Evolutionary conservation across 352 stramenopile genomes (phyloP).

Genomic region (Globisporangium splendens): DNA sequence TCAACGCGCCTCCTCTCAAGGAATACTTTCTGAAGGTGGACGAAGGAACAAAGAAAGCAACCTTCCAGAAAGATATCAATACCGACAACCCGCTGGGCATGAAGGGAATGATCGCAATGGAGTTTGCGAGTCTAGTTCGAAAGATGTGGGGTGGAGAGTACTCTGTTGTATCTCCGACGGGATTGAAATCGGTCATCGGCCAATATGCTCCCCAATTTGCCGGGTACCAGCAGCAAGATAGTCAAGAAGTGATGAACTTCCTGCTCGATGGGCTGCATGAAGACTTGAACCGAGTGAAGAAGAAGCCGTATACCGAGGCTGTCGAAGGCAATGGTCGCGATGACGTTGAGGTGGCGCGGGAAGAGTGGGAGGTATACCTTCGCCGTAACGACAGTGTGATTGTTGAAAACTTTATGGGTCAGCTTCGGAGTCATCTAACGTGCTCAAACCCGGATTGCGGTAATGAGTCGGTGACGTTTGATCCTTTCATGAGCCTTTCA

Average conservation of each 20-base stretch:
- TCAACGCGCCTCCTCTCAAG: slow-evolving; percentile 90
- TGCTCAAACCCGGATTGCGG: slow-evolving; percentile 74
- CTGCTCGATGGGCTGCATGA: slow-evolving; percentile 91
- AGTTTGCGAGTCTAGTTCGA: slow-evolving; percentile 93
- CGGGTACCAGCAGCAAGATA: slow-evolving; percentile 89
- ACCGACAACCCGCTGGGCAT: slow-evolving; percentile 92
- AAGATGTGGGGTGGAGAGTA: slow-evolving; percentile 94
- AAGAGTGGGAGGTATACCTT: slow-evolving; percentile 85
- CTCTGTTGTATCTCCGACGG: slow-evolving; percentile 67
- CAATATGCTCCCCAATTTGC: slow-evolving; percentile 88
- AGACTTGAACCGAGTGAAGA: slow-evolving; percentile 86
- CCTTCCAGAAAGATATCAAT: slow-evolving; percentile 90
- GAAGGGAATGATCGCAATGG: slow-evolving; percentile 91
- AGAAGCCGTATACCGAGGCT: slow-evolving; percentile 75
- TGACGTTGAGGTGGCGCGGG: slow-evolving; percentile 61
- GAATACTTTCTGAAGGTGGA: slow-evolving; percentile 90
- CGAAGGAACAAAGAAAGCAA: slow-evolving; percentile 31
- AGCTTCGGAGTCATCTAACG: slow-evolving; percentile 85
- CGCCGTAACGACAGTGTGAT: slow-evolving; percentile 91
- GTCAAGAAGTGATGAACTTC: slow-evolving; percentile 92
- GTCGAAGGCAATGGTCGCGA: slow-evolving; percentile 69
- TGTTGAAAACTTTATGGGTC: slow-evolving; percentile 88
- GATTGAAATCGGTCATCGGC: slow-evolving; percentile 83
- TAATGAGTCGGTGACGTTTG: slow-evolving; percentile 85
- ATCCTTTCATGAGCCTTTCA: slow-evolving; percentile 88